phyloP scores from a whole-genome alignment of 176 grass and related monocot genomes.

The Hyparrhenia diplandra region DNA sequence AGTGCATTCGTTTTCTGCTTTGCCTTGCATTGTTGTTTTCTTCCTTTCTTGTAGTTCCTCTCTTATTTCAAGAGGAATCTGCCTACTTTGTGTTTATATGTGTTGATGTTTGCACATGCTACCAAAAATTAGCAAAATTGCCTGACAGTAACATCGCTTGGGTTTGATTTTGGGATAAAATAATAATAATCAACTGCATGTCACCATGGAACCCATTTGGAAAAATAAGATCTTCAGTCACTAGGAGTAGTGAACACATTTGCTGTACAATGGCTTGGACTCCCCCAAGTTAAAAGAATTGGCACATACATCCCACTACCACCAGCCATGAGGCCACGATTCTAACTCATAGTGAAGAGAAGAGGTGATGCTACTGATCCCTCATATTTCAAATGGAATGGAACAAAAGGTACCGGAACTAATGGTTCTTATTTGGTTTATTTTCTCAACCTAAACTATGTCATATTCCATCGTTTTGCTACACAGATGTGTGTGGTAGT shows the following conservation, averaged over 20 bases:
- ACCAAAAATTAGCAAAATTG: not conserved
- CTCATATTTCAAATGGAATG: not conserved
- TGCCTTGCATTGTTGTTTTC: not conserved
- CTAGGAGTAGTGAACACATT: no score
- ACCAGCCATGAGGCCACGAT: not conserved
- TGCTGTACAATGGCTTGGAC: not conserved
- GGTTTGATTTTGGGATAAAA: not conserved
- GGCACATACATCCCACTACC: not conserved
- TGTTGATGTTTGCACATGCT: not conserved
- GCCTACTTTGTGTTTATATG: not conserved
- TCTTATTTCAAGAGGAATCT: not conserved
- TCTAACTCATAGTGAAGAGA: not conserved
- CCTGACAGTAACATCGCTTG: not conserved
- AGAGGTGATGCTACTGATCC: not conserved
- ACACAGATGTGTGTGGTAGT: slow-evolving; percentile 77
- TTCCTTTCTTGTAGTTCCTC: no score
- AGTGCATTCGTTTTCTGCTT: not conserved
- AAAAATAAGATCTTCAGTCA: not conserved
- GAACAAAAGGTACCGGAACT: not conserved
- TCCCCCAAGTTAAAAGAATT: not conserved
- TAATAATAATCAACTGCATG: not conserved
- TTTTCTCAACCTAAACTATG: slow-evolving; percentile 1
- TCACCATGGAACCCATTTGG: not conserved
- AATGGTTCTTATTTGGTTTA: slow-evolving; percentile 2
- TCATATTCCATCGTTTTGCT: not conserved